Percentiles rank a stretch among this genome's conserved stretches.
phyloP scores from a whole-genome alignment of 2,329 filamentous ascomycete genomes.

The Cercospora brassicicola region DNA sequence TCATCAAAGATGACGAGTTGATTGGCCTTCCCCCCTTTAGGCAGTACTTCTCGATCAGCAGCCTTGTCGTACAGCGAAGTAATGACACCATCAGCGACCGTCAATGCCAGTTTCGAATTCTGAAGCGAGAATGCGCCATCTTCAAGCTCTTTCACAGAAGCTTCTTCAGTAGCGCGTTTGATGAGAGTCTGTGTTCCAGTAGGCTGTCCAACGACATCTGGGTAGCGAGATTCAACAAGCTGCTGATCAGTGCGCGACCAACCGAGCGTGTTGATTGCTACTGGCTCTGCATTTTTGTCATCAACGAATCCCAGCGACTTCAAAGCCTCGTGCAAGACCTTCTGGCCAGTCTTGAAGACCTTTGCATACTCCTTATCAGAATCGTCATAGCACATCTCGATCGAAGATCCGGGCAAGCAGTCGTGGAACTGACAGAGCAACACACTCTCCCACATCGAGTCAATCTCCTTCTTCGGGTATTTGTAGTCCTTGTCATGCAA shows the following conservation, averaged over 20 bases:
- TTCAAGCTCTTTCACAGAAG: constrained; percentile 19
- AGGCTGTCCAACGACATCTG: constrained; percentile 22
- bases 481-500: constrained; percentile 68
- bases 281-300: constrained; percentile 50
- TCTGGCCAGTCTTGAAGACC: constrained; percentile 74
- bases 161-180: neutral
- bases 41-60: constrained; percentile 74
- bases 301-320: constrained; percentile 63
- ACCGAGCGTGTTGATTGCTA: constrained; percentile 80
- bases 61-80: constrained; percentile 78
- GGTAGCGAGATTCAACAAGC: neutral
- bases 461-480: constrained; percentile 91
- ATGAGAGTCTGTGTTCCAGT: neutral
- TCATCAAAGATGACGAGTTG: constrained; percentile 95
- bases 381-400: constrained; percentile 98
- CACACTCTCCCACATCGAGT: constrained; percentile 91
- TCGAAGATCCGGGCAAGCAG: constrained; percentile 88
- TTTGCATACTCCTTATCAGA: constrained; percentile 84
- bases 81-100: constrained; percentile 73
- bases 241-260: constrained; percentile 62
- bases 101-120: constrained; percentile 73
- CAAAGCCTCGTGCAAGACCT: constrained; percentile 69
- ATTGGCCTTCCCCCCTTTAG: constrained; percentile 72
- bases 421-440: constrained; percentile 97
- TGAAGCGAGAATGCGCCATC: constrained; percentile 67